These are phyloP conservation scores for Amylocarpus encephaloides DNA, from an alignment of 2,329 filamentous ascomycete species.

Conservation along the genomic window DNA sequence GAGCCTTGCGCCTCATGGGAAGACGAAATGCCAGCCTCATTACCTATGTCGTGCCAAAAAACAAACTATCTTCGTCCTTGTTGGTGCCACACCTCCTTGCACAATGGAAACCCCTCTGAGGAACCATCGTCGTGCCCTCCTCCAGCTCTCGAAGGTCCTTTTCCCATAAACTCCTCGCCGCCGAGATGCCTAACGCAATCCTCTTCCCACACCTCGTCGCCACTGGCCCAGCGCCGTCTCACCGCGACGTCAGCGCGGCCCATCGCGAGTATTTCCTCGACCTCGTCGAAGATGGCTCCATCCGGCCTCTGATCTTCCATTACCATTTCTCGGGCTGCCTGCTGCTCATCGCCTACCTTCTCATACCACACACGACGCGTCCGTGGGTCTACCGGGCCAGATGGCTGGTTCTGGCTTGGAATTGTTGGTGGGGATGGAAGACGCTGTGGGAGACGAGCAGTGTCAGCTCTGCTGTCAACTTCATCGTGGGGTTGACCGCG, in stretches of 20 bases:
- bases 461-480: slow-evolving; percentile 44
- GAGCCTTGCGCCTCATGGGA: no score
- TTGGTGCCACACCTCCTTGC: no score
- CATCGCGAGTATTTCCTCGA: slow-evolving; percentile 36
- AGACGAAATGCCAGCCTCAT: no score
- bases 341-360: slow-evolving; percentile 47
- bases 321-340: slow-evolving; percentile 43
- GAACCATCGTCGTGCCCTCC: no score
- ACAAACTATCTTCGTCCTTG: no score
- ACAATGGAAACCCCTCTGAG: no score
- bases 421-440: slow-evolving; percentile 40
- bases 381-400: slow-evolving; percentile 45
- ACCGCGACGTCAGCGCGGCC: slow-evolving; percentile 22
- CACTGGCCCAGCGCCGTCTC: slow-evolving; percentile 16
- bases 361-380: slow-evolving; percentile 46
- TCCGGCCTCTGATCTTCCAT: slow-evolving; percentile 46
- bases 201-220: slow-evolving; percentile 21
- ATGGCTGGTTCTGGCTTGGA: slow-evolving; percentile 43
- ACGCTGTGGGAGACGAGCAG: slow-evolving; percentile 41
- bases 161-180: background rate
- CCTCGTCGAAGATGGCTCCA: slow-evolving; percentile 35
- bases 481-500: slow-evolving; percentile 43
- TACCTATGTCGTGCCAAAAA: no score
- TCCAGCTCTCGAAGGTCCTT: background rate
- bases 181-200: slow-evolving; percentile 12